A percentile compares a stretch with the other conserved stretches of the same genome.
Conservation (phyloP, 257 asterid species). For the Linaria vulgaris region DNA sequence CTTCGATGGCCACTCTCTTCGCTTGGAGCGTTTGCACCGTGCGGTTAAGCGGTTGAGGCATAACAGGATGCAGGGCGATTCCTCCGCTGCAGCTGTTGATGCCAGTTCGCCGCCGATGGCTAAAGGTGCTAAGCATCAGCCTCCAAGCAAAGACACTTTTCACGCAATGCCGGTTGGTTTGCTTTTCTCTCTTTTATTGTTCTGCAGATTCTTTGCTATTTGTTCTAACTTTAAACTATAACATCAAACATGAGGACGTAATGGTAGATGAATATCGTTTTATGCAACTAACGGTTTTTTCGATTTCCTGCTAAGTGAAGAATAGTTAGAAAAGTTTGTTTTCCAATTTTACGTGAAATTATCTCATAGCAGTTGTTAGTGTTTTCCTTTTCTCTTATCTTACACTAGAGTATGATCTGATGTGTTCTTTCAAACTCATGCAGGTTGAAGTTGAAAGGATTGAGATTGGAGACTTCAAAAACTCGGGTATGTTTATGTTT, state of each 20-base stretch:
- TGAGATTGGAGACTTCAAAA: slow-evolving; percentile 73
- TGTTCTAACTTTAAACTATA: too few relatives aligned
- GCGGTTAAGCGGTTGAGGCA: slow-evolving; percentile 91
- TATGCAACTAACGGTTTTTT: too few relatives aligned
- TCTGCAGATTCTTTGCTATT: neutral
- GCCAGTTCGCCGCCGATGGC: slow-evolving; percentile 60
- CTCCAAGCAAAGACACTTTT: slow-evolving; percentile 47
- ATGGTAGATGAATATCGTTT: too few relatives aligned
- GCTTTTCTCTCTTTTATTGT: slow-evolving; percentile 20
- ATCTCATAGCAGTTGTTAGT: neutral
- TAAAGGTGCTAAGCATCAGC: slow-evolving; percentile 55
- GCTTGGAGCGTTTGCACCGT: slow-evolving; percentile 85
- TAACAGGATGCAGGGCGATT: slow-evolving; percentile 73
- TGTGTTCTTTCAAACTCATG: slow-evolving; percentile 22
- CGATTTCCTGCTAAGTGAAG: too few relatives aligned
- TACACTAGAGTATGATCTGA: slow-evolving; percentile 13
- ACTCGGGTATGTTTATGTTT: slow-evolving; percentile 54
- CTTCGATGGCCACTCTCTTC: slow-evolving; percentile 81
- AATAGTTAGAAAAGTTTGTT: too few relatives aligned
- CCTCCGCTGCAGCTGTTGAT: slow-evolving; percentile 43
- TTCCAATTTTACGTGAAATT: neutral
- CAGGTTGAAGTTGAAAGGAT: slow-evolving; percentile 95
- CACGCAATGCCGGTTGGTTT: slow-evolving; percentile 60
- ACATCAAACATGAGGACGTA: too few relatives aligned
- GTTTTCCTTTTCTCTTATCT: slow-evolving; percentile 17